Evolutionary conservation across 495 filamentous ascomycete genomes (phyloP).

Genomic region (Penicillium tannophilum): DNA sequence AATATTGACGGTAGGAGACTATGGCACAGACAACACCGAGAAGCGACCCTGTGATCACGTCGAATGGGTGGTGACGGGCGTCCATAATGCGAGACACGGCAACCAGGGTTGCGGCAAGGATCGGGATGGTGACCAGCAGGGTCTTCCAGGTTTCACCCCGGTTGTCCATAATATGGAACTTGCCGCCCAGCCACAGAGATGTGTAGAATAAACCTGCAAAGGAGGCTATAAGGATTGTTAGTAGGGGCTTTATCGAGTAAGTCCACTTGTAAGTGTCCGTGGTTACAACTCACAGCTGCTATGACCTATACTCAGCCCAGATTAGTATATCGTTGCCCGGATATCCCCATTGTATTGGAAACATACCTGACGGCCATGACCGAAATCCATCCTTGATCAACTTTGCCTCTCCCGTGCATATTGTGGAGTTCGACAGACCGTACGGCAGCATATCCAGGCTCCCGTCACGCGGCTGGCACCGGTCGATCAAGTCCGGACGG

Average conservation of each 20-base stretch:
- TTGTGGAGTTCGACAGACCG: conserved; percentile 64
- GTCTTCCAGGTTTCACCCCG: conserved; percentile 76
- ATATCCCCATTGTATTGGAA: background rate
- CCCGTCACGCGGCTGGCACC: conserved; percentile 58
- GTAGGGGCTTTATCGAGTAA: conserved; percentile 2
- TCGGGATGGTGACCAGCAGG: conserved; percentile 64
- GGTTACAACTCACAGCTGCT: conserved; percentile 52
- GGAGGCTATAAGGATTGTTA: conserved; percentile 42
- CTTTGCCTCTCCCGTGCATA: conserved; percentile 66
- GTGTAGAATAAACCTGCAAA: conserved; percentile 84
- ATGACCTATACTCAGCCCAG: conserved; percentile 44
- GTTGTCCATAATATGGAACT: conserved; percentile 62
- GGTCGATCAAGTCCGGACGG: conserved; percentile 74
- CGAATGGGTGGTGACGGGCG: conserved; percentile 86
- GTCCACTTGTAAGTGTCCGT: background rate
- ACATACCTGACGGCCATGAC: conserved; percentile 74
- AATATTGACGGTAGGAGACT: conserved; percentile 57
- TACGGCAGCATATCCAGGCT: conserved; percentile 39
- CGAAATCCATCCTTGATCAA: conserved; percentile 84
- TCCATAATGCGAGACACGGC: conserved; percentile 68
- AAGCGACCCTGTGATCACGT: conserved; percentile 76
- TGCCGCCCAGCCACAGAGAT: conserved; percentile 59
- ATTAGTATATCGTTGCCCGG: conserved; percentile 6
- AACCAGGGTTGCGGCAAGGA: conserved; percentile 55
- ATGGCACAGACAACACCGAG: conserved; percentile 58